Evolutionary conservation across 306 rosid genomes (phyloP).

Genomic region (Sicyos edulis): DNA sequence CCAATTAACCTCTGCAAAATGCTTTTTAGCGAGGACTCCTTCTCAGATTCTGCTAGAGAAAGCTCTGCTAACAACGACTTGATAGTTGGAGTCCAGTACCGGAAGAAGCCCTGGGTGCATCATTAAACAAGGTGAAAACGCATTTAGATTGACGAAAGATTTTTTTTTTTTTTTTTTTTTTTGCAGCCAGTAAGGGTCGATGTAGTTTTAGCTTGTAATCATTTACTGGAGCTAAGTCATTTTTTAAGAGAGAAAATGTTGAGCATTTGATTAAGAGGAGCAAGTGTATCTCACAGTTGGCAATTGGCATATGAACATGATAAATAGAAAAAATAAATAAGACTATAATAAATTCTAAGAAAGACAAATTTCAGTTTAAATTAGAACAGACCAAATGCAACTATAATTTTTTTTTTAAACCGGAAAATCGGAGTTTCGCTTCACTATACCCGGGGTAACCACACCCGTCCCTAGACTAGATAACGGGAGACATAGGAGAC

Average conservation of each 20-base stretch:
- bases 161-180: background rate
- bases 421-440: no score
- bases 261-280: background rate
- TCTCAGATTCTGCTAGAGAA: constrained; percentile 63
- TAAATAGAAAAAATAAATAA: background rate
- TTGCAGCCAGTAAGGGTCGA: background rate
- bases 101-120: constrained; percentile 67
- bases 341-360: background rate
- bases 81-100: constrained; percentile 87
- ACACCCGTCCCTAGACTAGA: no score
- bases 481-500: no score
- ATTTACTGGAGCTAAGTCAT: background rate
- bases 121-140: constrained; percentile 25
- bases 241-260: background rate
- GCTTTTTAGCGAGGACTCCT: constrained; percentile 66
- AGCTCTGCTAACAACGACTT: constrained; percentile 56
- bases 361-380: constrained; percentile 2
- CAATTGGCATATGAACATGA: constrained; percentile 16
- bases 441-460: no score
- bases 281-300: background rate
- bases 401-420: no score
- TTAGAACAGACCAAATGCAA: background rate
- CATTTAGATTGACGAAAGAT: background rate
- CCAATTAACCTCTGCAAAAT: constrained; percentile 72
- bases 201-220: constrained; percentile 13